phyloP scores from a whole-genome alignment of 2,329 filamentous ascomycete species.

The Pseudogymnoascus destructans region DNA sequence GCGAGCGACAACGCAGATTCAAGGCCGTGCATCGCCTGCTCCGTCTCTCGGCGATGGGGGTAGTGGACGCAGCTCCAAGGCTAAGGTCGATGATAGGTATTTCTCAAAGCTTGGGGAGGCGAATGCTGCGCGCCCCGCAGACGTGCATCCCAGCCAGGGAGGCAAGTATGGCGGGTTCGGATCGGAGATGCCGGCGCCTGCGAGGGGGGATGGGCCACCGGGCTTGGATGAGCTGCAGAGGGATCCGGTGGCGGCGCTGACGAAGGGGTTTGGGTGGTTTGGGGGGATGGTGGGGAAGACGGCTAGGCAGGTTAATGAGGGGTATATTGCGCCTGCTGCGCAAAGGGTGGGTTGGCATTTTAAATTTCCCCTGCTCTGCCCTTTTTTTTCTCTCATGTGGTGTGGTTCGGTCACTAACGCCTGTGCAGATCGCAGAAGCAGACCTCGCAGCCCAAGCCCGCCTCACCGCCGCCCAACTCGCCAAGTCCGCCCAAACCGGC shows the following conservation, averaged over 20 bases:
- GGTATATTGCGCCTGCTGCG: conserved; percentile 85
- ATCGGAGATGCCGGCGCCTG: conserved; percentile 49
- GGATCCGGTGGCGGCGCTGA: conserved; percentile 77
- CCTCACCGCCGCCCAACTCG: conserved; percentile 51
- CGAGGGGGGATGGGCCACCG: conserved; percentile 39
- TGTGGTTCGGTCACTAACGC: conserved; percentile 19
- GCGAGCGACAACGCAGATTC: conserved; percentile 21
- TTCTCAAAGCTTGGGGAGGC: conserved; percentile 75
- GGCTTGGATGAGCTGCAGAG: conserved; percentile 79
- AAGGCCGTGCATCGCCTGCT: conserved; percentile 9
- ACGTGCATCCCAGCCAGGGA: conserved; percentile 74
- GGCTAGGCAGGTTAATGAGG: conserved; percentile 80
- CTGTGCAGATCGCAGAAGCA: conserved; percentile 57
- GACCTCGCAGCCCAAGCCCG: conserved; percentile 60
- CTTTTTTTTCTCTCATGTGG: conserved; percentile 1
- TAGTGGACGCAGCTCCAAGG: conserved; percentile 31
- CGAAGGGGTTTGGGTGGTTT: conserved; percentile 92
- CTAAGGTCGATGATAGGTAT: conserved; percentile 70
- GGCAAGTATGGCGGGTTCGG: conserved; percentile 91
- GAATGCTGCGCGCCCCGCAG: conserved; percentile 63
- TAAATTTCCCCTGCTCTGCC: background rate
- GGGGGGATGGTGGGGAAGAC: conserved; percentile 76
- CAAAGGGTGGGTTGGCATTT: conserved; percentile 49
- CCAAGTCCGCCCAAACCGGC: conserved; percentile 51
- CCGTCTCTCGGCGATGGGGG: conserved; percentile 18